Evolutionary conservation across 768 basidiomycete species (phyloP), one percentile per base, ranked within the genome.

Genomic region (Cyathus striatus): DNA sequence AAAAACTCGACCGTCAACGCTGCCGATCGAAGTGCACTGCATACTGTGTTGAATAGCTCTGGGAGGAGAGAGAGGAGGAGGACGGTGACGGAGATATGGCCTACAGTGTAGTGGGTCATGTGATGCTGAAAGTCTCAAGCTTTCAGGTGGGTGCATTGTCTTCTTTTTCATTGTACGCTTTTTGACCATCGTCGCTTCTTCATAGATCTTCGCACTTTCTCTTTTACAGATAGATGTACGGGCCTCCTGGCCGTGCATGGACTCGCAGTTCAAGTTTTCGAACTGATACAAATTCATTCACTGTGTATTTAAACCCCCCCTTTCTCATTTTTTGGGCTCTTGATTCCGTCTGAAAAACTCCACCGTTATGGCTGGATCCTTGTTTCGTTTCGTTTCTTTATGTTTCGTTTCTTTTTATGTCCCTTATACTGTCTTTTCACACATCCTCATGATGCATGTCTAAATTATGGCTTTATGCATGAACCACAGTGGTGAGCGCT

Each of bases 31-130:
- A 75, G 67, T 49, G 68, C 64, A 12, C 63, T 65, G 3, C 53
- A 60, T 13, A 59, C 66, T 34, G 48, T 56, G 44, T 46, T 58
- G 43, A 43, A 45, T 41, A 38, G 38, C 40, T 32, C 46, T 25
- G 38, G 48, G 45, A 63, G 54, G 47, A 61, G 61, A 51, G 68
- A 71, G 50, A 57, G 69, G 46, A 58, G 72, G 53, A 60, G 68
- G 53, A 71, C 68, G 1, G 66, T 75, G 24, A 70, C 70, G 22
- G 73, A 75, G 49, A 66, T 74, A 52, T 72, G 68, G 68, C 65
- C 66, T 10, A 46, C 43, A 37, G 48, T 56, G 17, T 55, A 48
- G 50, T 43, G 27, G 7, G 23, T 40, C 41, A 50, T 21, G 27
- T 13, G 38, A 40, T 32, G 40, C 32, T 41, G 9, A 34, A 43